A percentile compares a stretch with the other conserved stretches of the same genome.
phyloP scores from a whole-genome alignment of 176 grass and related monocot species.

The Avena sativa region DNA sequence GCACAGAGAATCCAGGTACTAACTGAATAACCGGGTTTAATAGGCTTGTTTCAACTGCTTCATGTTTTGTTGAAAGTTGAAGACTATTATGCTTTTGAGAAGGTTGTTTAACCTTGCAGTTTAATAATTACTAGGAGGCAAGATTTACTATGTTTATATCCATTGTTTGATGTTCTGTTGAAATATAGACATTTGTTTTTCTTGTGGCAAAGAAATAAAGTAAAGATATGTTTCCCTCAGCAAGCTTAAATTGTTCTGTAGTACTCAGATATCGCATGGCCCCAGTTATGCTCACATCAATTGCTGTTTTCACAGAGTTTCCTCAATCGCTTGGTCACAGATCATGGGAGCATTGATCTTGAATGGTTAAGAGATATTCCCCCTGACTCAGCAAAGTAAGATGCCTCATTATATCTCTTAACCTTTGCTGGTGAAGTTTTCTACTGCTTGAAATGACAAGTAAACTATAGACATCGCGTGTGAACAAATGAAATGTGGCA shows the following conservation, averaged over 20 bases:
- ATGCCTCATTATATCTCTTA: constrained; percentile 35
- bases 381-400: constrained; percentile 86
- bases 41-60: constrained; percentile 22
- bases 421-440: constrained; percentile 32
- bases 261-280: constrained; percentile 23
- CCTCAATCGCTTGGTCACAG: constrained; percentile 81
- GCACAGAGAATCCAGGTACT: constrained; percentile 84
- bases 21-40: constrained; percentile 26
- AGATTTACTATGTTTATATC: constrained; percentile 21
- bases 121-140: constrained; percentile 1
- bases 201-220: neutral
- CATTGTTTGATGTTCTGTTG: constrained; percentile 9
- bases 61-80: constrained; percentile 17
- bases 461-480: neutral
- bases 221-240: neutral
- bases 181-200: constrained; percentile 7
- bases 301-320: constrained; percentile 69
- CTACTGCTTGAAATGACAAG: constrained; percentile 26
- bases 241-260: neutral
- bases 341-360: constrained; percentile 97
- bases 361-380: constrained; percentile 86
- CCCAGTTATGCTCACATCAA: constrained; percentile 38
- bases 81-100: neutral
- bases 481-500: constrained; percentile 27
- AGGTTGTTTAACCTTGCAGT: neutral